Base-by-base conservation (phyloP, 75 land plant species). In the Sequoiadendron giganteum region DNA sequence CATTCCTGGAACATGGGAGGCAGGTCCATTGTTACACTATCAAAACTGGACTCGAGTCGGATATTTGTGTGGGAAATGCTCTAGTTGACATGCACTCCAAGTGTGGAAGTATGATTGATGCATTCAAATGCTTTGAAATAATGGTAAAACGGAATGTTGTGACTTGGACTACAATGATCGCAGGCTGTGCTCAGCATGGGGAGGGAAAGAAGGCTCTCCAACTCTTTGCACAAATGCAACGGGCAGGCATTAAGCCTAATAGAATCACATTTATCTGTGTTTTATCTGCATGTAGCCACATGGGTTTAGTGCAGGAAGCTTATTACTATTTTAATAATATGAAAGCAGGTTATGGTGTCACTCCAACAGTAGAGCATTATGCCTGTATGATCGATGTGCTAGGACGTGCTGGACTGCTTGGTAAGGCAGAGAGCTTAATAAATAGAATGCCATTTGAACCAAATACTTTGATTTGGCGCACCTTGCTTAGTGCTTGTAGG, bases 161-260 rank as follows among this genome's bases (percentile, higher is more conserved):
- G 1, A 92, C 97, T 3, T 96, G 96, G 96, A 96, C 93, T 68
- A 79, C 96, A 30, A 86, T 95, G 40, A 92, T 96, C 40, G 90
- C 89, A 83, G 94, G 97, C 19, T 94, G 92, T 89, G 94, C 93
- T 52, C 91, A 93, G 83, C 58, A 55, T 47, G 88, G 72, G 36
- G 38, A 58, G 13, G 49, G 45, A 10, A 68, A 28, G 73, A 80
- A 87, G 38, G 92, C 87, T 18, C 79, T 90, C 34, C 32, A 19
- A 54, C 72, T 90, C 11, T 89, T 92, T 65, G 34, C 40, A 54
- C 55, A 70, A 38, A 91, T 91, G 91, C 48, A 68, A 45, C 30
- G 10, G 14, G 89, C 42, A 45, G 56, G 76, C 25, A 39, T 90
- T 36, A 58, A 72, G 70, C 91, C 87, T 18, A 86, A 91, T 52